Conservation (phyloP, 371 early-diverging fungal genomes). For the Homolaphlyctis polyrhiza region DNA sequence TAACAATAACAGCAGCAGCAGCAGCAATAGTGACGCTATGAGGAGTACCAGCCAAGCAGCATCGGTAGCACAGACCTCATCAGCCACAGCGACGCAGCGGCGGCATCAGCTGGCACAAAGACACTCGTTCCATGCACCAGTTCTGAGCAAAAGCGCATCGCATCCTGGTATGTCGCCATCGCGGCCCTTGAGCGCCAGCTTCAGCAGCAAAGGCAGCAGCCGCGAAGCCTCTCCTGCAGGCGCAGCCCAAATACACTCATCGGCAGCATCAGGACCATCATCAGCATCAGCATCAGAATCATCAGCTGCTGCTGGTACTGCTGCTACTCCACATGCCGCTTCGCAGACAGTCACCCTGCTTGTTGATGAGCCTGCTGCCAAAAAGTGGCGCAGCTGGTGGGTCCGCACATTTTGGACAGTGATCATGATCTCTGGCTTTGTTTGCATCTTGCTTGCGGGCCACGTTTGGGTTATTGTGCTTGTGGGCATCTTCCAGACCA, state of each 20-base stretch:
- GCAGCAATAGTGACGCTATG: too few relatives aligned
- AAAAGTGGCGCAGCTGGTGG: constrained; percentile 47
- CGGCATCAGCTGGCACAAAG: too few relatives aligned
- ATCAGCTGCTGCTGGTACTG: background rate
- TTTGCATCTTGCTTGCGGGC: constrained; percentile 67
- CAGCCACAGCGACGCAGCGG: too few relatives aligned
- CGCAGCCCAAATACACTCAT: background rate
- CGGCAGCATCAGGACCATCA: background rate
- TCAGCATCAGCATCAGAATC: background rate
- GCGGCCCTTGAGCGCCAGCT: too few relatives aligned
- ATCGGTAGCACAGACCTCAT: too few relatives aligned
- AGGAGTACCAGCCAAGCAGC: too few relatives aligned
- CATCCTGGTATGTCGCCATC: too few relatives aligned
- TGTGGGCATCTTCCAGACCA: constrained; percentile 74
- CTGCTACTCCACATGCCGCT: background rate
- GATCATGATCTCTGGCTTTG: constrained; percentile 83
- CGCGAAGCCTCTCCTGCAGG: background rate
- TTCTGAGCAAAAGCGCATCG: too few relatives aligned
- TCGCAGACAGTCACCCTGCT: constrained; percentile 15
- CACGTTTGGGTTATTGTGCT: constrained; percentile 73
- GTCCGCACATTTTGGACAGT: constrained; percentile 79
- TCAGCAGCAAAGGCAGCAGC: too few relatives aligned
- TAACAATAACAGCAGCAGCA: too few relatives aligned
- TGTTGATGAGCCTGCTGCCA: constrained; percentile 23
- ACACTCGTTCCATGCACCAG: too few relatives aligned